Evolutionary conservation across 441 rosid genomes (phyloP).

Genomic region (Erysimum cheiri): DNA sequence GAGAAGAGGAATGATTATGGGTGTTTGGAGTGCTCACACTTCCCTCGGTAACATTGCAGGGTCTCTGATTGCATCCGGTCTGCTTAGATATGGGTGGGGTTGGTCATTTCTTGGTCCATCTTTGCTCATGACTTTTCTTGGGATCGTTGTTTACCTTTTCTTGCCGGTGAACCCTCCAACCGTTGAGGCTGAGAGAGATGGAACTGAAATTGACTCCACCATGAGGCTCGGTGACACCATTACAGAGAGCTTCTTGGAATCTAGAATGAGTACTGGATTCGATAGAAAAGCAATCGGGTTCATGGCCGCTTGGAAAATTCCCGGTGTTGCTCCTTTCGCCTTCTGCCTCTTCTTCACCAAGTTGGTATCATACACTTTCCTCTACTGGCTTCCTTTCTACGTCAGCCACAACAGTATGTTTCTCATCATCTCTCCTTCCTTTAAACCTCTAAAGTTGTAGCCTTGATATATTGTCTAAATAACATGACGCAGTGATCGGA

Average conservation of each 20-base stretch:
- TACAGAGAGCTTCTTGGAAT: slow-evolving; percentile 62
- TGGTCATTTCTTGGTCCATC: slow-evolving; percentile 94
- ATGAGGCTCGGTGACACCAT: slow-evolving; percentile 59
- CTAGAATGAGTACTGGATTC: slow-evolving; percentile 44
- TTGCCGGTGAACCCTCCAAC: slow-evolving; percentile 83
- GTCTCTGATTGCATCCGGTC: slow-evolving; percentile 72
- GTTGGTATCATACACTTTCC: slow-evolving; percentile 95
- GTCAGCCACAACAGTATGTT: slow-evolving; percentile 84
- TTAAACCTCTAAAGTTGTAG: not conserved
- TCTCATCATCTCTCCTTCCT: slow-evolving; percentile 15
- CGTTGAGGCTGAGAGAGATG: slow-evolving; percentile 68
- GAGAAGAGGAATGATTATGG: slow-evolving; percentile 94
- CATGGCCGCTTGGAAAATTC: slow-evolving; percentile 92
- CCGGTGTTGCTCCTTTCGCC: slow-evolving; percentile 95
- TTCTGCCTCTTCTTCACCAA: slow-evolving; percentile 92
- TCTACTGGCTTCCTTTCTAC: slow-evolving; percentile 98
- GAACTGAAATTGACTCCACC: slow-evolving; percentile 53
- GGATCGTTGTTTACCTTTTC: slow-evolving; percentile 64
- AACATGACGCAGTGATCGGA: slow-evolving; percentile 65
- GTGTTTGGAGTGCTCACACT: slow-evolving; percentile 98
- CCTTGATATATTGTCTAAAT: not conserved
- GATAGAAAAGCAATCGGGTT: slow-evolving; percentile 75
- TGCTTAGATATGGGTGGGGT: slow-evolving; percentile 88
- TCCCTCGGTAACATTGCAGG: slow-evolving; percentile 89
- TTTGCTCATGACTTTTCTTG: slow-evolving; percentile 60